Conservation (phyloP, 2,329 filamentous ascomycete genomes). For the Pseudogymnoascus sp. region DNA sequence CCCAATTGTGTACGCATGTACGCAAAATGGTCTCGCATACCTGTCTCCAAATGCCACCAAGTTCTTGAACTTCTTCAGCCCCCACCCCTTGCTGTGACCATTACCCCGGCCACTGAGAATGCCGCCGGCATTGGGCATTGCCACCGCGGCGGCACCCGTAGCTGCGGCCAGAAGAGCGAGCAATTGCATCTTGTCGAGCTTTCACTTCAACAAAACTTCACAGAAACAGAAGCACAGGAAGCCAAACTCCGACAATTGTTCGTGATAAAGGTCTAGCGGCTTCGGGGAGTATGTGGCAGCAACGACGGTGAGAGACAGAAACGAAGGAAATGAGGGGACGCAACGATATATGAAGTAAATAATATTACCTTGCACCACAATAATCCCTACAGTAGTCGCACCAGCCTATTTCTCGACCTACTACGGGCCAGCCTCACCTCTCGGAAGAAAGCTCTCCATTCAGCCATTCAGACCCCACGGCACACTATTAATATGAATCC, state of each 20-base stretch:
- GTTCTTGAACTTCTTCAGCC: conserved; percentile 45
- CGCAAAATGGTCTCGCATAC: conserved; percentile 16
- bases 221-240: background rate
- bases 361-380: background rate
- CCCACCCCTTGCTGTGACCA: conserved; percentile 4
- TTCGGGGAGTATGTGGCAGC: background rate
- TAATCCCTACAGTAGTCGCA: background rate
- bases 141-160: background rate
- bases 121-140: background rate
- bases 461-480: background rate
- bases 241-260: background rate
- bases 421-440: background rate
- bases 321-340: background rate
- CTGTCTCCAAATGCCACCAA: conserved; percentile 67
- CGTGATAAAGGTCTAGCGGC: background rate
- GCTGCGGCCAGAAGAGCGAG: background rate
- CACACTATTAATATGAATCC: background rate
- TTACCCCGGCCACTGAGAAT: background rate
- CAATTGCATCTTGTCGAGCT: background rate
- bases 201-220: background rate
- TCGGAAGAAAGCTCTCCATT: background rate
- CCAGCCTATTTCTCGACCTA: background rate
- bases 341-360: background rate
- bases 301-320: background rate
- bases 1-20: background rate